phyloP scores from a whole-genome alignment of 2,329 filamentous ascomycete genomes.

The Fusarium chuoi region DNA sequence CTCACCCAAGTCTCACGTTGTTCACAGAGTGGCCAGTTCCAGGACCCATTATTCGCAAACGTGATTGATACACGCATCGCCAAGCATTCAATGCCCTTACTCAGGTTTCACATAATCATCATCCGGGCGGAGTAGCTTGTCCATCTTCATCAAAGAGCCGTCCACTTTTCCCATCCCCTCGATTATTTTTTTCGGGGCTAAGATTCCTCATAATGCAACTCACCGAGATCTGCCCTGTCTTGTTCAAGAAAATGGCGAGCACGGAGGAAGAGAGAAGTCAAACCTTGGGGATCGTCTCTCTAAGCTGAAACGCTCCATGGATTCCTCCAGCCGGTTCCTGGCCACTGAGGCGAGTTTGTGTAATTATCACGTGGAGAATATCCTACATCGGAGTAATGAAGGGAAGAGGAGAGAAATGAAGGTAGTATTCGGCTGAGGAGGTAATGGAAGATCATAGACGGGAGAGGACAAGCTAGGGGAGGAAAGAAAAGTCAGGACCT shows the following conservation, averaged over 20 bases:
- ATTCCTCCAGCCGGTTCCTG: background rate
- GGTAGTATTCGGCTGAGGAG: background rate
- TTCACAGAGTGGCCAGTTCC: conserved; percentile 7
- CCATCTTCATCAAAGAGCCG: conserved; percentile 23
- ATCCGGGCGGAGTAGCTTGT: conserved; percentile 14
- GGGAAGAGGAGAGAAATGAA: background rate
- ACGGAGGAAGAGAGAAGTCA: background rate
- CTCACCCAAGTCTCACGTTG: conserved; percentile 18
- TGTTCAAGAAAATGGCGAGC: background rate
- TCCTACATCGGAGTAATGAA: background rate
- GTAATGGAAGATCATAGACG: background rate
- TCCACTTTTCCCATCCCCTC: background rate
- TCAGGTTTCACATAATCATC: conserved; percentile 28
- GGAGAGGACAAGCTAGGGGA: too few relatives aligned
- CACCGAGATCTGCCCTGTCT: conserved; percentile 5
- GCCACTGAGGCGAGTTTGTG: conserved; percentile 14
- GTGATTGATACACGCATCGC: conserved; percentile 4
- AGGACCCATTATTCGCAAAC: conserved; percentile 24
- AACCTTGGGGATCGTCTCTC: conserved; percentile 5
- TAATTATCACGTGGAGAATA: conserved; percentile 14
- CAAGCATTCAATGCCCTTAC: conserved; percentile 8
- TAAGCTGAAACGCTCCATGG: conserved; percentile 18
- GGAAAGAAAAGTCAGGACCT: too few relatives aligned
- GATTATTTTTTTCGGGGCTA: conserved; percentile 10
- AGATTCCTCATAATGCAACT: conserved; percentile 11